These are phyloP conservation scores for Closterium sp. DNA, from an alignment of 139 green algal genomes.

Conservation along the genomic window DNA sequence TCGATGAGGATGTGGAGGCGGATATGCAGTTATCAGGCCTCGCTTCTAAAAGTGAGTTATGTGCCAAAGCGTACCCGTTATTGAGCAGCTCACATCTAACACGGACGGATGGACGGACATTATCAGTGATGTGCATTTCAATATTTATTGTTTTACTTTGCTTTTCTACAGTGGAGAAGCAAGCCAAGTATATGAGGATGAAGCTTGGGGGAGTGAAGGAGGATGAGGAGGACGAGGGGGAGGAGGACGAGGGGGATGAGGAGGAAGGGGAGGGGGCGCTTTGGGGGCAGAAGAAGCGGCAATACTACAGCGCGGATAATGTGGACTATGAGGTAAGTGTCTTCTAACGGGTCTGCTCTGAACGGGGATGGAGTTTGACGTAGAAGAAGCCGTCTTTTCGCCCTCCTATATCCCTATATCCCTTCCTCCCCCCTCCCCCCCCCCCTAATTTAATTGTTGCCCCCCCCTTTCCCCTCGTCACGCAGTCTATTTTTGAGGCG, in stretches of 20 bases:
- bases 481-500: too few relatives aligned
- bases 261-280: conserved; percentile 17
- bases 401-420: too few relatives aligned
- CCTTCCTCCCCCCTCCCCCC: too few relatives aligned
- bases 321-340: conserved; percentile 41
- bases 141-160: not conserved
- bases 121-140: too few relatives aligned
- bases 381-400: not conserved
- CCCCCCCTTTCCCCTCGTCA: not conserved
- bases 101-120: too few relatives aligned
- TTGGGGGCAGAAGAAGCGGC: conserved; percentile 31
- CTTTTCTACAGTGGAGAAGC: conserved; percentile 29
- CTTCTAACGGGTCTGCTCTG: not conserved
- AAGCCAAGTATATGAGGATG: conserved; percentile 33
- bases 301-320: conserved; percentile 48
- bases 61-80: not conserved
- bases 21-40: conserved; percentile 19
- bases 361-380: not conserved
- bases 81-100: not conserved
- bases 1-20: conserved; percentile 22
- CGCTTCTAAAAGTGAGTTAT: conserved; percentile 17
- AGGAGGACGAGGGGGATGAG: conserved; percentile 22
- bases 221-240: conserved; percentile 33
- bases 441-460: not conserved
- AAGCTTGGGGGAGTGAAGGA: conserved; percentile 11